Conservation (phyloP, 768 basidiomycete species). For the Auriscalpium vulgare region DNA sequence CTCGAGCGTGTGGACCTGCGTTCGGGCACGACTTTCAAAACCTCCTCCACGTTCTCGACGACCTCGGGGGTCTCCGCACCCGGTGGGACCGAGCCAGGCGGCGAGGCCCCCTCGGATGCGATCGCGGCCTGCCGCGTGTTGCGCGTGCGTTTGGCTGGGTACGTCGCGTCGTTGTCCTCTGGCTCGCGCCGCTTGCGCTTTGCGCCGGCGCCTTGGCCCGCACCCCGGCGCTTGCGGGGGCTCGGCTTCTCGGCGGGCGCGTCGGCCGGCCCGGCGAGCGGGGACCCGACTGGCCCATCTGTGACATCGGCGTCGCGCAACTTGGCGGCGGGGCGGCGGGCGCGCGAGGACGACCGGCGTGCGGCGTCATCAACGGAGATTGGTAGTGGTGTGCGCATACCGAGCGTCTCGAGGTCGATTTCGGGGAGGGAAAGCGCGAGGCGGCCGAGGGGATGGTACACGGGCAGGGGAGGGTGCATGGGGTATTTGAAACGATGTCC, state of each 20-base stretch:
- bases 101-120: constrained; percentile 10
- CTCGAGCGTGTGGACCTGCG: constrained; percentile 16
- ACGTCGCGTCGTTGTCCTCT: constrained; percentile 16
- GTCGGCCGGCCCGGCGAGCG: constrained; percentile 5
- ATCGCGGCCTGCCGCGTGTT: constrained; percentile 5
- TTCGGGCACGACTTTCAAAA: constrained; percentile 5
- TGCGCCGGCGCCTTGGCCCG: constrained; percentile 7
- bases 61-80: constrained; percentile 7
- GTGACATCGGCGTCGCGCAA: constrained; percentile 10
- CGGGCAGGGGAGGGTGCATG: constrained; percentile 10
- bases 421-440: constrained; percentile 14
- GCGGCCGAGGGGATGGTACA: constrained; percentile 15
- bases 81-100: constrained; percentile 3
- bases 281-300: constrained; percentile 1
- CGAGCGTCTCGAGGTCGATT: constrained; percentile 7
- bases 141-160: constrained; percentile 16
- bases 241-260: constrained; percentile 9
- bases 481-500: constrained; percentile 4
- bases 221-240: constrained; percentile 13
- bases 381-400: neutral
- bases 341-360: constrained; percentile 5
- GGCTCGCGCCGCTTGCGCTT: constrained; percentile 15
- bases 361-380: constrained; percentile 2
- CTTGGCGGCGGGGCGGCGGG: constrained; percentile 11
- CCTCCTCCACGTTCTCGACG: constrained; percentile 11